phyloP scores from a whole-genome alignment of 306 rosid species.

The Begonia loranthoides region DNA sequence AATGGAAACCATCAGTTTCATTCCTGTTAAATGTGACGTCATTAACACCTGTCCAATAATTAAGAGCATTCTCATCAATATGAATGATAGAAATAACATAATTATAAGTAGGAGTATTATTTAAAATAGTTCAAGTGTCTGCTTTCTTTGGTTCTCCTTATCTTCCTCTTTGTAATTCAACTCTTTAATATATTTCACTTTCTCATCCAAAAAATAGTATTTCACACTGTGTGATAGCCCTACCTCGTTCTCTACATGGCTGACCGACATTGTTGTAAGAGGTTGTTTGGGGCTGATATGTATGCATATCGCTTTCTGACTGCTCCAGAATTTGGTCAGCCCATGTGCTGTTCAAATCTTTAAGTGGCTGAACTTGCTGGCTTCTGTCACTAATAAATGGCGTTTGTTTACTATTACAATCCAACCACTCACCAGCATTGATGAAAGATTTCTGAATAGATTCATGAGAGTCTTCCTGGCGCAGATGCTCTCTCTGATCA shows the following conservation, averaged over 20 bases:
- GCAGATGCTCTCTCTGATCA: slow-evolving; percentile 23
- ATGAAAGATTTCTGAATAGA: slow-evolving; percentile 23
- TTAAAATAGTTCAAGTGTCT: too few relatives aligned
- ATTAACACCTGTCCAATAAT: slow-evolving; percentile 26
- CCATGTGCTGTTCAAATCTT: slow-evolving; percentile 20
- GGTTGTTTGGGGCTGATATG: slow-evolving; percentile 17
- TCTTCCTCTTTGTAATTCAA: too few relatives aligned
- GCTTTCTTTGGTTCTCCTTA: too few relatives aligned
- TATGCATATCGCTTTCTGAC: slow-evolving; percentile 16
- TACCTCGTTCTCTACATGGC: slow-evolving; percentile 29
- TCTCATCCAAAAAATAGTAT: too few relatives aligned
- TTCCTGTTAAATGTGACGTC: slow-evolving; percentile 20
- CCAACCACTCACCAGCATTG: slow-evolving; percentile 21
- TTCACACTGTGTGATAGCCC: neutral
- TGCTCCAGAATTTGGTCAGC: slow-evolving; percentile 23
- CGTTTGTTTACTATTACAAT: slow-evolving; percentile 17
- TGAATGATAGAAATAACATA: neutral
- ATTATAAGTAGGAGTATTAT: too few relatives aligned
- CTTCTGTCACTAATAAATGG: slow-evolving; percentile 11
- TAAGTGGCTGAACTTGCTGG: slow-evolving; percentile 17
- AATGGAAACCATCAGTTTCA: slow-evolving; percentile 14
- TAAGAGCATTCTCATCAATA: neutral
- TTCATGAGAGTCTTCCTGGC: slow-evolving; percentile 25
- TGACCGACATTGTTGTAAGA: slow-evolving; percentile 13
- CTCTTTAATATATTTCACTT: too few relatives aligned